Conservation (phyloP, 441 rosid genomes). For the Lepidium campestre region DNA sequence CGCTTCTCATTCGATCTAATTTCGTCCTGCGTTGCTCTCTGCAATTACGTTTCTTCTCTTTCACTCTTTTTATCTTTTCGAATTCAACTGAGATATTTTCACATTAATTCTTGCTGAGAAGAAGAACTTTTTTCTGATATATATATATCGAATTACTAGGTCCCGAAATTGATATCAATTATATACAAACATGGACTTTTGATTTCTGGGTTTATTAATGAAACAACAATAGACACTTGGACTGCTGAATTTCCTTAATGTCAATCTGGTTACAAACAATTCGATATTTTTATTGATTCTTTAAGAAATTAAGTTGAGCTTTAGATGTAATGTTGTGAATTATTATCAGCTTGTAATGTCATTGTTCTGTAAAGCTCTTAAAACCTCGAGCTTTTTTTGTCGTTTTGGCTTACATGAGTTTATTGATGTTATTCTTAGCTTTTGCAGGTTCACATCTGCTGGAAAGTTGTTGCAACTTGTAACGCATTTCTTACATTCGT, state of each 20-base stretch:
- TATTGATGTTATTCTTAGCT: background rate
- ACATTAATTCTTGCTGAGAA: background rate
- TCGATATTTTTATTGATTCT: background rate
- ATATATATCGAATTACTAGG: background rate
- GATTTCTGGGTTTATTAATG: background rate
- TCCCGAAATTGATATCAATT: background rate
- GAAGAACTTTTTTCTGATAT: background rate
- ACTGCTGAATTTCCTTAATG: background rate
- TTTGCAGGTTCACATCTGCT: constrained; percentile 3
- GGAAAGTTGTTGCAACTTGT: background rate
- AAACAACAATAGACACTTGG: background rate
- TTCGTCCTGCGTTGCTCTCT: background rate
- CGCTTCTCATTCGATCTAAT: background rate
- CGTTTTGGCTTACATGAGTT: background rate
- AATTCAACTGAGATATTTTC: background rate
- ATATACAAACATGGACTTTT: background rate
- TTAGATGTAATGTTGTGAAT: background rate
- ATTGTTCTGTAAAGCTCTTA: background rate
- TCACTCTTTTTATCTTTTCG: background rate
- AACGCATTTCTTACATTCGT: background rate
- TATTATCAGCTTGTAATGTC: background rate
- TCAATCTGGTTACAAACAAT: background rate
- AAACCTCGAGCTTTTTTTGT: background rate
- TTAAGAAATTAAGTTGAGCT: background rate
- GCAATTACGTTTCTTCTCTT: background rate